phyloP scores from a whole-genome alignment of 352 stramenopile species.

The Elongisporangium undulatum region DNA sequence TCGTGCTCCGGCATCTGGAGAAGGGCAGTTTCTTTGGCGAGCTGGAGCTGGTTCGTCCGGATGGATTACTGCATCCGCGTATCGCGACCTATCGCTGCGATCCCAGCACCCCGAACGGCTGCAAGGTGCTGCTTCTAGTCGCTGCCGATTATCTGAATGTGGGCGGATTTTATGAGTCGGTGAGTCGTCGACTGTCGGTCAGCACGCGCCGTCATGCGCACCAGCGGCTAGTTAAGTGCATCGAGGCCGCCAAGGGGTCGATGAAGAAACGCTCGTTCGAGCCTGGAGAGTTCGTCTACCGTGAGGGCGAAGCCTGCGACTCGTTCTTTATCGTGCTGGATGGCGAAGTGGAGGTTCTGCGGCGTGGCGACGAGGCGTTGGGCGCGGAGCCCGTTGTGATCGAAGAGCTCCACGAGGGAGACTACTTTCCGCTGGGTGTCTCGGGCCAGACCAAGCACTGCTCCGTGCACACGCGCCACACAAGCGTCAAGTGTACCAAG shows the following conservation, averaged over 20 bases:
- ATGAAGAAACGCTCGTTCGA: conserved; percentile 60
- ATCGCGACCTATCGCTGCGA: conserved; percentile 67
- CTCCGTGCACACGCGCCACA: conserved; percentile 68
- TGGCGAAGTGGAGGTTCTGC: conserved; percentile 67
- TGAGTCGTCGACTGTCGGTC: conserved; percentile 62
- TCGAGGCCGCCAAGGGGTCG: conserved; percentile 65
- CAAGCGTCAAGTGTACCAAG: conserved; percentile 64
- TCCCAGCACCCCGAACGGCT: conserved; percentile 20
- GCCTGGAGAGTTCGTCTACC: conserved; percentile 70
- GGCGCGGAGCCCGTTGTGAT: conserved; percentile 33
- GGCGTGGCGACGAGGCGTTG: conserved; percentile 24
- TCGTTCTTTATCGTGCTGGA: conserved; percentile 80
- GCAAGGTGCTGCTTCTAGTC: conserved; percentile 77
- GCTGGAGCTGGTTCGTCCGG: conserved; percentile 68
- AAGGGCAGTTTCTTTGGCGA: conserved; percentile 80
- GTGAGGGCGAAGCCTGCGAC: conserved; percentile 68
- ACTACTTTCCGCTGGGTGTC: conserved; percentile 81
- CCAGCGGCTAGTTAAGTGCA: conserved; percentile 70
- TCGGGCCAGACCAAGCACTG: conserved; percentile 57
- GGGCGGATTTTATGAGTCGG: conserved; percentile 66
- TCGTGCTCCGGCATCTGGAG: conserved; percentile 53
- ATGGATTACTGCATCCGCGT: conserved; percentile 59
- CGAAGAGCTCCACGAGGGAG: conserved; percentile 60
- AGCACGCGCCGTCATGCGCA: conserved; percentile 57
- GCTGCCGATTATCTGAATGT: conserved; percentile 77